Percentiles rank a stretch among this genome's conserved stretches.
Conservation (phyloP, 495 filamentous ascomycete species). For the Trichoderma parareesei region DNA sequence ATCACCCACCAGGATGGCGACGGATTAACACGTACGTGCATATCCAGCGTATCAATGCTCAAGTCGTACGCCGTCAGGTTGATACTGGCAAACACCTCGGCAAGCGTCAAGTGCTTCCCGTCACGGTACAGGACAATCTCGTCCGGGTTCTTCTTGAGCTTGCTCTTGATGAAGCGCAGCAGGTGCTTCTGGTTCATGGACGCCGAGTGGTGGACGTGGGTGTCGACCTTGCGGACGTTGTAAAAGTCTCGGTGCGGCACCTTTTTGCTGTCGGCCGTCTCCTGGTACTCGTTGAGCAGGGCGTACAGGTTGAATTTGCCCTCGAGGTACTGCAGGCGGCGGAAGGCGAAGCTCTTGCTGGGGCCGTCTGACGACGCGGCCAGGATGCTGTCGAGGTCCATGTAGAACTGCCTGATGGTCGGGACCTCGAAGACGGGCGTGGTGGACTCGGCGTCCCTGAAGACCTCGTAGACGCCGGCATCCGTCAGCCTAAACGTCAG, state of each 20-base stretch:
- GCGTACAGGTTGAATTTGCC: constrained; percentile 92
- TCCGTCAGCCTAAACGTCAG: constrained; percentile 71
- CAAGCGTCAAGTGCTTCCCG: constrained; percentile 82
- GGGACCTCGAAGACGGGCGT: constrained; percentile 67
- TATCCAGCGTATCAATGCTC: constrained; percentile 96
- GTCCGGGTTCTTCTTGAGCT: constrained; percentile 95
- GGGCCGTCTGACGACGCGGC: constrained; percentile 87
- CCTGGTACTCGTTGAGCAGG: constrained; percentile 91
- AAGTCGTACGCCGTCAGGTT: constrained; percentile 95
- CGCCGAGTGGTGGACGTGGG: constrained; percentile 96
- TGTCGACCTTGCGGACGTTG: constrained; percentile 97
- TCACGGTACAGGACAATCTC: constrained; percentile 91
- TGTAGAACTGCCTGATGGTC: constrained; percentile 85
- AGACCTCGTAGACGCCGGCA: constrained; percentile 86
- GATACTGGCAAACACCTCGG: constrained; percentile 94
- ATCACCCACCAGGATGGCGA: background rate
- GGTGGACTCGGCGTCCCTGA: constrained; percentile 55
- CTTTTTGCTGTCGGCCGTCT: constrained; percentile 93
- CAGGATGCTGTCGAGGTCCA: constrained; percentile 83
- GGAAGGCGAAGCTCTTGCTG: constrained; percentile 93
- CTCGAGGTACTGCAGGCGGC: constrained; percentile 88
- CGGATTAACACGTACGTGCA: constrained; percentile 61
- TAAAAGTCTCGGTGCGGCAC: constrained; percentile 98
- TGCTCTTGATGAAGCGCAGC: constrained; percentile 96
- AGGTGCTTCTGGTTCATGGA: constrained; percentile 99